phyloP scores from a whole-genome alignment of 345 rosid genomes.

The Euclidium syriacum region DNA sequence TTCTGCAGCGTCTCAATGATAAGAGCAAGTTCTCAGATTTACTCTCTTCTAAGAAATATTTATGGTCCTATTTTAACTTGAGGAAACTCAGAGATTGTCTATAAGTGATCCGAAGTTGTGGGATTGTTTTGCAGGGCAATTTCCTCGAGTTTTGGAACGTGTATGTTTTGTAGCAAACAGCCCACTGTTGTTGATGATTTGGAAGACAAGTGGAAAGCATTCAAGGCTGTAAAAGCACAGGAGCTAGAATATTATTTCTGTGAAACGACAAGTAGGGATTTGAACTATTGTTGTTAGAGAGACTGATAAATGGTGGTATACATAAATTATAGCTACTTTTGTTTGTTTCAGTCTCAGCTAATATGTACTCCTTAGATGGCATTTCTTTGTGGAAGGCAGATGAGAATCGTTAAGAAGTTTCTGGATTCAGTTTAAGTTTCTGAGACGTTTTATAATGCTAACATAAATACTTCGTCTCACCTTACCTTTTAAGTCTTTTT shows the following conservation, averaged over 20 bases:
- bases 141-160: neutral
- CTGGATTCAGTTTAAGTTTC: neutral
- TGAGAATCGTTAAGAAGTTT: neutral
- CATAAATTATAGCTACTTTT: slow-evolving; percentile 15
- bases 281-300: slow-evolving; percentile 19
- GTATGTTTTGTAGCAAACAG: slow-evolving; percentile 1
- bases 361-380: neutral
- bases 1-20: neutral
- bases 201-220: too few species aligned
- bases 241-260: neutral
- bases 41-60: neutral
- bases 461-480: neutral
- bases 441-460: neutral
- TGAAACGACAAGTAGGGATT: neutral
- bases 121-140: slow-evolving; percentile 12
- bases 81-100: neutral
- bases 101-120: slow-evolving; percentile 9
- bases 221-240: slow-evolving; percentile 21
- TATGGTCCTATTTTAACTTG: neutral
- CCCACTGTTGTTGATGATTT: slow-evolving; percentile 22
- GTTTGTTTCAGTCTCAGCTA: neutral
- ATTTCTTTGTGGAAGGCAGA: neutral
- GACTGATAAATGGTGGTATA: slow-evolving; percentile 15
- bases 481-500: too few species aligned
- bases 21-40: neutral